phyloP scores from a whole-genome alignment of 1,139 yeast species.

The Diutina neorugosa region DNA sequence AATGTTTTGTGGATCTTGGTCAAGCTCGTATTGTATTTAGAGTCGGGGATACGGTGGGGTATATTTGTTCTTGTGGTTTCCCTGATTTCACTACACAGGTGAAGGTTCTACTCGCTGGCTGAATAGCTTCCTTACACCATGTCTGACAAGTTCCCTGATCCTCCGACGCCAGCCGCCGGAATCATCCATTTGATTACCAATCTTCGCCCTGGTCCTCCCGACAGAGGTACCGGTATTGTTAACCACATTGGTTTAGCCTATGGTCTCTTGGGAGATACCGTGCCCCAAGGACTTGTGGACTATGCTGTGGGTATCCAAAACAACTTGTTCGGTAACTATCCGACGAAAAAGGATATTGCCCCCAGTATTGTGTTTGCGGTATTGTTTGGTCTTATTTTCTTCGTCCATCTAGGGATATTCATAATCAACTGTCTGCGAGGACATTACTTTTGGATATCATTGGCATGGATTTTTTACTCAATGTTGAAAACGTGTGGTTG shows the following conservation, averaged over 20 bases:
- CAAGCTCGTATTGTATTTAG: background rate
- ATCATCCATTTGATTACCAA: background rate
- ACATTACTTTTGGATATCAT: slow-evolving; percentile 49
- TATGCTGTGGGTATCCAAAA: slow-evolving; percentile 31
- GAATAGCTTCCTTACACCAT: background rate
- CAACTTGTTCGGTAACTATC: slow-evolving; percentile 58
- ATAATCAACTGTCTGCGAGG: slow-evolving; percentile 42
- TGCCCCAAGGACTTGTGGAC: slow-evolving; percentile 22
- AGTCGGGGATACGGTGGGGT: background rate
- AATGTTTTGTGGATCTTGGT: background rate
- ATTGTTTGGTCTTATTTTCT: slow-evolving; percentile 34
- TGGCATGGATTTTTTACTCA: slow-evolving; percentile 45
- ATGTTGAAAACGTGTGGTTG: slow-evolving; percentile 47
- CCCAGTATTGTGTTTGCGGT: slow-evolving; percentile 52
- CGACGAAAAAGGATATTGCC: slow-evolving; percentile 40
- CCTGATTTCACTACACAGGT: background rate
- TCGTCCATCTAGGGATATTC: slow-evolving; percentile 40
- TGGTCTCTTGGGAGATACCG: background rate
- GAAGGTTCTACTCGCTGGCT: background rate
- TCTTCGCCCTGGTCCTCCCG: background rate
- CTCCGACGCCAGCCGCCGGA: background rate
- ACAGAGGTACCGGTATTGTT: background rate
- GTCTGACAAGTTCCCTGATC: background rate
- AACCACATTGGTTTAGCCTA: background rate
- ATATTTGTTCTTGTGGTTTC: background rate